These are phyloP conservation scores for Berkeleyomyces rouxiae DNA, from an alignment of 2,329 filamentous ascomycete species.

Conservation along the genomic window DNA sequence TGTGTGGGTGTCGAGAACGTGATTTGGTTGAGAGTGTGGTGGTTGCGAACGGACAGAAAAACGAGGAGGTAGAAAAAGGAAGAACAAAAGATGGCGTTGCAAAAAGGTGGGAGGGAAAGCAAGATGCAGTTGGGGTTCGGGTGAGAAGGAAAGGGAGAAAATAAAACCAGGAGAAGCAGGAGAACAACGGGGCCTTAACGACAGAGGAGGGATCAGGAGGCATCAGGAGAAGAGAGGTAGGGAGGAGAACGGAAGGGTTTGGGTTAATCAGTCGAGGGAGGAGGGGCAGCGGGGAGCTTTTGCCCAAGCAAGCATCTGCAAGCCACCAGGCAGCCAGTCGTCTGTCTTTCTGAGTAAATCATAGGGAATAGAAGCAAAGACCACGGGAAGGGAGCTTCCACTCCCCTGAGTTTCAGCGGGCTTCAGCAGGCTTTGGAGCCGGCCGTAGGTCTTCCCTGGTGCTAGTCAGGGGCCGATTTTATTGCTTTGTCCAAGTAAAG, in stretches of 20 bases:
- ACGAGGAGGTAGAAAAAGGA: conserved; percentile 18
- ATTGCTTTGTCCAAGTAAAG: neutral
- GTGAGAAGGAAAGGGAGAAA: conserved; percentile 8
- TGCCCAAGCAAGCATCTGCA: no score
- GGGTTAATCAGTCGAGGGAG: conserved; percentile 1
- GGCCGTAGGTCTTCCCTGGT: neutral
- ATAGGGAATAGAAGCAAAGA: no score
- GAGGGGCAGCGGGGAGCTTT: neutral
- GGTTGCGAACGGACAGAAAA: neutral
- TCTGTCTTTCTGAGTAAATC: no score
- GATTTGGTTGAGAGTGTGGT: neutral
- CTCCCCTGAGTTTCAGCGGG: no score
- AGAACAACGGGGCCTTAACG: conserved; percentile 7
- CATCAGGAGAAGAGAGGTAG: neutral
- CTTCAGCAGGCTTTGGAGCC: no score
- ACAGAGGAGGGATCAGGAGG: neutral
- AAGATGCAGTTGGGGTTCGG: neutral
- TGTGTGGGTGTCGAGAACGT: conserved; percentile 2
- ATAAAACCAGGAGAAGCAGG: conserved; percentile 3
- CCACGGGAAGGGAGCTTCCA: no score
- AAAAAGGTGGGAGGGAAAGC: neutral
- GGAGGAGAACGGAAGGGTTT: conserved; percentile 9
- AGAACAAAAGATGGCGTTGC: conserved; percentile 1
- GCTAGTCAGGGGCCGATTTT: neutral
- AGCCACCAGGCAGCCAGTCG: no score